A percentile compares a stretch with the other conserved stretches of the same genome.
These are phyloP conservation scores for Colletotrichum gloeosporioides DNA, from an alignment of 2,329 filamentous ascomycete genomes.

Conservation along the genomic window DNA sequence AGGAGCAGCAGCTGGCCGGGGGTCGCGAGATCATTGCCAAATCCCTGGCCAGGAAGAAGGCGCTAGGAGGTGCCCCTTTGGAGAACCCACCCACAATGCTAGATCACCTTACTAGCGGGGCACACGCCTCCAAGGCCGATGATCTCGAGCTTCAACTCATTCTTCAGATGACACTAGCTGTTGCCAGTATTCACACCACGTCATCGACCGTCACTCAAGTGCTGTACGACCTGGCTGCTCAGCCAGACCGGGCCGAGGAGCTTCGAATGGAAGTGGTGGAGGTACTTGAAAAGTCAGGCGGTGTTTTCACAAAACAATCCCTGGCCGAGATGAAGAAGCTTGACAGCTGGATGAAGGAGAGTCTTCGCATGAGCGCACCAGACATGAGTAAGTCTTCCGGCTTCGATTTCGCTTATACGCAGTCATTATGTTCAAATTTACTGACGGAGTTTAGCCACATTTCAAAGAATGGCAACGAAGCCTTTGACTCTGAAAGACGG, in stretches of 20 bases:
- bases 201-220: conserved; percentile 48
- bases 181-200: conserved; percentile 50
- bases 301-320: conserved; percentile 37
- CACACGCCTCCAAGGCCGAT: background rate
- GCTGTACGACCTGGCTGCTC: conserved; percentile 52
- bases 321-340: conserved; percentile 42
- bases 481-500: conserved; percentile 46
- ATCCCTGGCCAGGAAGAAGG: background rate
- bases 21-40: background rate
- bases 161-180: conserved; percentile 13
- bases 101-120: background rate
- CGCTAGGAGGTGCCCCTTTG: background rate
- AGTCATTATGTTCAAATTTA: background rate
- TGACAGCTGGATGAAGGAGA: conserved; percentile 45
- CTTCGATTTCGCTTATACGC: background rate
- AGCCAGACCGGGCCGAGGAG: conserved; percentile 53
- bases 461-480: conserved; percentile 43
- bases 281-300: conserved; percentile 38
- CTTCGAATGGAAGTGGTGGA: conserved; percentile 55
- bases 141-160: background rate
- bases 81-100: background rate
- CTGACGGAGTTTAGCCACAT: background rate
- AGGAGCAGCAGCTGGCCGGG: background rate
- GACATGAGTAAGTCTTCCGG: conserved; percentile 33
- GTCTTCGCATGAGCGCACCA: conserved; percentile 34